These are phyloP conservation scores for Daedaleopsis sinensis DNA, from an alignment of 768 basidiomycete genomes.

Conservation along the genomic window DNA sequence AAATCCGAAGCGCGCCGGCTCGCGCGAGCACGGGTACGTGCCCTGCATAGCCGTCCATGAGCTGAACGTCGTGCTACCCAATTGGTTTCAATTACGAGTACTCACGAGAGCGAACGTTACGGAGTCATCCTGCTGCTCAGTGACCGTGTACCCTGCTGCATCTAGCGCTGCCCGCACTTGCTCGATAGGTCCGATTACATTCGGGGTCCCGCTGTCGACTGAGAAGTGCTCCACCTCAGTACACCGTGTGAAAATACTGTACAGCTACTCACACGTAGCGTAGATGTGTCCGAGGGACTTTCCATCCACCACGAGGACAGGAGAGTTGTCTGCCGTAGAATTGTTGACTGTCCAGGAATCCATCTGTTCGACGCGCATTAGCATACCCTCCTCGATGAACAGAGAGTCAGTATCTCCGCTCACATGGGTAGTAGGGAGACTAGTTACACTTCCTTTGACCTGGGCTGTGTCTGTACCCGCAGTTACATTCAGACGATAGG, in stretches of 20 bases:
- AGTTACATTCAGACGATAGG: not conserved
- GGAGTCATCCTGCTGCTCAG: slow-evolving; percentile 3
- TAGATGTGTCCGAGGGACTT: slow-evolving; percentile 8
- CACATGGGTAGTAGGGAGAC: not conserved
- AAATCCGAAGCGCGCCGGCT: slow-evolving; percentile 18
- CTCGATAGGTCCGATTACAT: slow-evolving; percentile 12
- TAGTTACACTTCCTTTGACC: slow-evolving; percentile 5
- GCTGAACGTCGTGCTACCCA: not conserved
- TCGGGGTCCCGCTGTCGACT: slow-evolving; percentile 17
- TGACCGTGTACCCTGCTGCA: slow-evolving; percentile 14
- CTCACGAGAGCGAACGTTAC: slow-evolving; percentile 10
- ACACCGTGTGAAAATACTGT: not conserved
- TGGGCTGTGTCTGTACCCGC: slow-evolving; percentile 5
- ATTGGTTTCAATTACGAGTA: not conserved
- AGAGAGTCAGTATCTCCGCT: not conserved
- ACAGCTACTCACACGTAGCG: slow-evolving; percentile 6
- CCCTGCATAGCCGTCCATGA: slow-evolving; percentile 11
- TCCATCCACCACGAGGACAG: slow-evolving; percentile 10
- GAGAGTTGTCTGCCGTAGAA: slow-evolving; percentile 1
- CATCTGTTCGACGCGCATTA: not conserved
- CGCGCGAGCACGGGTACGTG: slow-evolving; percentile 17
- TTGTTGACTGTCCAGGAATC: slow-evolving; percentile 13
- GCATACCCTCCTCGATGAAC: not conserved
- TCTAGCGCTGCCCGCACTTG: slow-evolving; percentile 2
- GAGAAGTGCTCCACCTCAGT: too few species aligned